Conservation (phyloP, 257 asterid genomes). For the Leonotis leonurus region DNA sequence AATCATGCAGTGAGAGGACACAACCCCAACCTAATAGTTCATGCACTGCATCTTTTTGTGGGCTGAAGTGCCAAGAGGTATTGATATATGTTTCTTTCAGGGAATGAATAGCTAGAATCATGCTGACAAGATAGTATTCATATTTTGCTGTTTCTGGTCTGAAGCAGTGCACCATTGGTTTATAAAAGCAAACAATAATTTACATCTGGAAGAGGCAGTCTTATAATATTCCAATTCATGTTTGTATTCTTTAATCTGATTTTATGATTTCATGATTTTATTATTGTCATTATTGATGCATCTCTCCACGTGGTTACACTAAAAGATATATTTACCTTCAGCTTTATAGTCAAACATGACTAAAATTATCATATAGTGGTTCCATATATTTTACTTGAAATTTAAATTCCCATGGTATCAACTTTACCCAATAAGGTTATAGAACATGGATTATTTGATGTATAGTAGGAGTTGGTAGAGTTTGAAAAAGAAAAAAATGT, state of each 20-base stretch:
- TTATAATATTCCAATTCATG: not conserved
- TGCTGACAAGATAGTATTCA: not conserved
- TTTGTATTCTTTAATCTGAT: not conserved
- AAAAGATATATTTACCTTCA: not conserved
- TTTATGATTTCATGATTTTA: not conserved
- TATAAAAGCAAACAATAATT: not conserved
- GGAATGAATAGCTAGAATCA: not conserved
- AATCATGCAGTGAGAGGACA: conserved; percentile 48
- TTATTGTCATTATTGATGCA: not conserved
- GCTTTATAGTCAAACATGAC: too few relatives aligned
- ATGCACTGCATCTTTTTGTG: conserved; percentile 62
- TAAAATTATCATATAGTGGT: too few relatives aligned
- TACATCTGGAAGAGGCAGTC: too few relatives aligned
- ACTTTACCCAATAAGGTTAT: too few relatives aligned
- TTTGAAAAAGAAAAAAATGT: too few relatives aligned
- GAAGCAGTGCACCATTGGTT: not conserved
- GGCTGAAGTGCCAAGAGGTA: conserved; percentile 92
- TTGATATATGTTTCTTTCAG: conserved; percentile 9
- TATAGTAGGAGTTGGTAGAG: too few relatives aligned
- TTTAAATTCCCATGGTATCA: too few relatives aligned
- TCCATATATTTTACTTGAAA: too few relatives aligned
- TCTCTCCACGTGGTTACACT: not conserved
- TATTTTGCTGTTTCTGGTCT: conserved; percentile 10
- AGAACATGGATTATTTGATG: too few relatives aligned
- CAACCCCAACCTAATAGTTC: conserved; percentile 33